Conservation (phyloP, 768 basidiomycete genomes). For the Suillus ampliporus region DNA sequence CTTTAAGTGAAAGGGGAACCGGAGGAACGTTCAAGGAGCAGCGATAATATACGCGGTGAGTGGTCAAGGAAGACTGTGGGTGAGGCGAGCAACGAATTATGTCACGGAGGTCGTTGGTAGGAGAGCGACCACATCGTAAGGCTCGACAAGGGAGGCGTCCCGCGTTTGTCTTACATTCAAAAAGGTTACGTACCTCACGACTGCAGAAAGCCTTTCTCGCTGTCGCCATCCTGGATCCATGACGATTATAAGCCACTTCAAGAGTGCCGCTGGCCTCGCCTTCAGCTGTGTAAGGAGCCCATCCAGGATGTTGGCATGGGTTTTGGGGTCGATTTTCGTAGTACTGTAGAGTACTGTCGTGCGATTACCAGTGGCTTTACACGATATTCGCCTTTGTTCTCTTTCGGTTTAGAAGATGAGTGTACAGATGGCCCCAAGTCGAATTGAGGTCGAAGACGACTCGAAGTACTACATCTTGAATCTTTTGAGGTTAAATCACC, state of each 20-base stretch:
- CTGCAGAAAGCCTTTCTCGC: conserved; percentile 72
- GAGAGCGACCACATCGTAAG: conserved; percentile 80
- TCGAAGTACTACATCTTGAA: no score
- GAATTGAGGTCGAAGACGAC: no score
- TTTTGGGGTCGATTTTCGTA: conserved; percentile 73
- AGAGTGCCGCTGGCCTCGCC: conserved; percentile 58
- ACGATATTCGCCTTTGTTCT: no score
- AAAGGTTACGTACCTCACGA: neutral
- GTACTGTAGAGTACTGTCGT: conserved; percentile 80
- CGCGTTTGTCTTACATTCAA: conserved; percentile 59
- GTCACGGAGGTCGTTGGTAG: conserved; percentile 71
- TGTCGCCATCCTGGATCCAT: conserved; percentile 83
- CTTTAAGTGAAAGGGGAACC: conserved; percentile 80
- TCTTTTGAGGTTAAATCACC: no score
- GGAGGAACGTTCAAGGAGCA: conserved; percentile 75
- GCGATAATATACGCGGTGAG: no score
- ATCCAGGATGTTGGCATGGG: conserved; percentile 67
- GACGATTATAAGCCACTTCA: conserved; percentile 79
- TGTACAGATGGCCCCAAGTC: no score
- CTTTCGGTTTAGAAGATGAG: no score
- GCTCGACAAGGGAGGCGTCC: conserved; percentile 62
- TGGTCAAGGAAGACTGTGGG: conserved; percentile 74
- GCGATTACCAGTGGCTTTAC: conserved; percentile 19
- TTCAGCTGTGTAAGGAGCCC: conserved; percentile 60
- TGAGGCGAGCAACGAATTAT: conserved; percentile 80